phyloP scores from a whole-genome alignment of 345 rosid genomes.

The Ceriops decandra region DNA sequence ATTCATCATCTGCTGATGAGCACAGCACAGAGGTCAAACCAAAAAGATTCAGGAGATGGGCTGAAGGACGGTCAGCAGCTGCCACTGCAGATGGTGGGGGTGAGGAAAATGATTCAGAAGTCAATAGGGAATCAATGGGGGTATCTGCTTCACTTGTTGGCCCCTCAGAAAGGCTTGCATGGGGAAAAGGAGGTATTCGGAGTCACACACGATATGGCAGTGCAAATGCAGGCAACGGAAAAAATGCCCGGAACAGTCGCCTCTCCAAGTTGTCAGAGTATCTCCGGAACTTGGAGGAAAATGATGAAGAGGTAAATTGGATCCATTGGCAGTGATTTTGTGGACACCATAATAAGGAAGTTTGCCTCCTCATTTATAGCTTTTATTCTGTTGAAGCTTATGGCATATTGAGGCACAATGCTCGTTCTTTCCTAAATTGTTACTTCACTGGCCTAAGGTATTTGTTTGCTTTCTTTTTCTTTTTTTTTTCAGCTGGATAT shows the following conservation, averaged over 20 bases:
- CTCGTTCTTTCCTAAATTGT: neutral
- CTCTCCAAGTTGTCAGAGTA: constrained; percentile 36
- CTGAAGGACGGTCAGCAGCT: constrained; percentile 30
- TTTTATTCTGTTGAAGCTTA: neutral
- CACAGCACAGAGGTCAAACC: constrained; percentile 32
- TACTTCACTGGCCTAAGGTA: constrained; percentile 10
- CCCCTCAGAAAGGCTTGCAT: constrained; percentile 42
- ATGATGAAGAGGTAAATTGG: constrained; percentile 42
- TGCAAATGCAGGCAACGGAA: constrained; percentile 36
- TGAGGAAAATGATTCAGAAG: constrained; percentile 42
- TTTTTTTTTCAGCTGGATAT: constrained; percentile 50
- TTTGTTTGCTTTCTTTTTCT: neutral
- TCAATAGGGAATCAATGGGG: constrained; percentile 35
- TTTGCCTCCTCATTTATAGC: neutral
- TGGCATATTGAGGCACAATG: neutral
- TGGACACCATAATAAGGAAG: constrained; percentile 1
- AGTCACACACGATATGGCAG: constrained; percentile 47
- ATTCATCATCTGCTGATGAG: constrained; percentile 46
- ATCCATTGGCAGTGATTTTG: constrained; percentile 1
- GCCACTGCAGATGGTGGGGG: constrained; percentile 34
- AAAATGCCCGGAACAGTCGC: constrained; percentile 31
- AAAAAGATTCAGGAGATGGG: constrained; percentile 38
- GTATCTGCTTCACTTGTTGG: constrained; percentile 33
- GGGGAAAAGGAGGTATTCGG: constrained; percentile 54
- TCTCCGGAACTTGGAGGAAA: constrained; percentile 34